Evolutionary conservation across 2,329 filamentous ascomycete species (phyloP).

Genomic region (Trichoderma semiorbis): DNA sequence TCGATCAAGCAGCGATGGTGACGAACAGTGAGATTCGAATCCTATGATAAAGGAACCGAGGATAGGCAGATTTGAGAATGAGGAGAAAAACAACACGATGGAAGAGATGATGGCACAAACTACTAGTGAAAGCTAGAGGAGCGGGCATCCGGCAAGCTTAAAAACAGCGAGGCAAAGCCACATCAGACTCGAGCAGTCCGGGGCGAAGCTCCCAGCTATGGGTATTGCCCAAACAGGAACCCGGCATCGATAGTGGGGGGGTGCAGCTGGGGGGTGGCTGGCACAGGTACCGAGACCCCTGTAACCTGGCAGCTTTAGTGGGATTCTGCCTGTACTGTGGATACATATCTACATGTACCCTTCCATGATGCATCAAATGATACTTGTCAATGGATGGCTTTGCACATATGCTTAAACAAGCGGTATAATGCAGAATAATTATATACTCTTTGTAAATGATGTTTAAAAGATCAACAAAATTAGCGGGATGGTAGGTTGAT

Average conservation of each 20-base stretch:
- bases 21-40: not conserved
- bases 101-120: not conserved
- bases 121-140: not conserved
- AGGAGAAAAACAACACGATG: not conserved
- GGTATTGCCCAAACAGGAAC: slow-evolving; percentile 7
- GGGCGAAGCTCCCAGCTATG: not conserved
- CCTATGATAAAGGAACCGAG: not conserved
- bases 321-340: not conserved
- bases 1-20: not conserved
- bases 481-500: too few species aligned
- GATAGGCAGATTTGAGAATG: not conserved
- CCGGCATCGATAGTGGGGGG: not conserved
- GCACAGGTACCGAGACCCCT: not conserved
- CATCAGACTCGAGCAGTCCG: not conserved
- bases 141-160: not conserved
- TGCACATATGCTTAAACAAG: too few species aligned
- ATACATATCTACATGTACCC: not conserved
- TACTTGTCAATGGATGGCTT: too few species aligned
- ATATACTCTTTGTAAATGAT: too few species aligned
- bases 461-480: too few species aligned
- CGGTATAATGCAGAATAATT: too few species aligned
- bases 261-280: not conserved
- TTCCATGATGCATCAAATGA: not conserved
- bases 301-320: not conserved
- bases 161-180: not conserved